Evolutionary conservation across 192 early-diverging fungal species (phyloP), one percentile per base, ranked within the genome.

Genomic region (Backusella parvicylindrica): DNA sequence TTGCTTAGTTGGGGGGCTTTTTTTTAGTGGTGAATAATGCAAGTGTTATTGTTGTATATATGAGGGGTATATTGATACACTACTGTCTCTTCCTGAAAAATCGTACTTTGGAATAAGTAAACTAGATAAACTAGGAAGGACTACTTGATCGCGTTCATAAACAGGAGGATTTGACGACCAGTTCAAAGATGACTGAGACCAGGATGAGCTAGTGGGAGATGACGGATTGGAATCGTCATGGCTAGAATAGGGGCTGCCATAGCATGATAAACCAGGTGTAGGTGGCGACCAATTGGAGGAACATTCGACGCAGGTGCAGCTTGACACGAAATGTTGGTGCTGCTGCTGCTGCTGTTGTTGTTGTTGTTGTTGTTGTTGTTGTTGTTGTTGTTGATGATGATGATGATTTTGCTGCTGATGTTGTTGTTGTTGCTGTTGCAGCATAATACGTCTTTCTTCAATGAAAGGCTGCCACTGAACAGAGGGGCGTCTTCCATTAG

Each of bases 381-480:
- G 47, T 0, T 72, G n/a, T 8, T 50, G 49, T 8, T 70, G 15
- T 11, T 21, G 68, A 2, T 43, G 18, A 47, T 41, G 13, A 30
- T 70, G 37, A 50, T 75, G 40, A 36, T 50, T 23, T 43, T 76
- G 75, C 31, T 64, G 68, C 13, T 43, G 18, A 32, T 41, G 28
- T 28, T 70, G 37, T 30, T 76, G 49, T 33, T 63, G 49, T 31
- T 77, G 75, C 43, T 71, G 76, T 28, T 63, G 38, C 18, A 73
- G 71, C 40, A 81, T 41, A 11, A 60, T 43, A 23, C 76, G 80
- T 35, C 76, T 74, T 53, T 75, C 76, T 73, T 82, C 81, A 26
- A 78, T 66, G 33, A 82, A 78, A 15, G 81, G 81, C 5, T 70
- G 70, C 81, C 81, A 82, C 49, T 75, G 73, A 30, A 82, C 68